Conservation (phyloP, 2,329 filamentous ascomycete species). For the Exophiala spinifera region DNA sequence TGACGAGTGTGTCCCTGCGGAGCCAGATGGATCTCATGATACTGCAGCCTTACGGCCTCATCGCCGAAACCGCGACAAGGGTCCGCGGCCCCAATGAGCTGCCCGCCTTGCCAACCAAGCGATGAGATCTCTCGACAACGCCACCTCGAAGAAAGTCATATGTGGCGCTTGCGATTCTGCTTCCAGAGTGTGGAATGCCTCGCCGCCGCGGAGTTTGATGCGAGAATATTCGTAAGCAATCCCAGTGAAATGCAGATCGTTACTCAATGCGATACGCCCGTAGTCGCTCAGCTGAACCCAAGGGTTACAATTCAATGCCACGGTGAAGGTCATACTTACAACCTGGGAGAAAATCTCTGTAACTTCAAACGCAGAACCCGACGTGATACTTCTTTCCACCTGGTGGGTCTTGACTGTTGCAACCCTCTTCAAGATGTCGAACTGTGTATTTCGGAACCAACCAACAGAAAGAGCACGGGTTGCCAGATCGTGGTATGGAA, state of each 20-base stretch:
- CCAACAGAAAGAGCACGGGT: not conserved
- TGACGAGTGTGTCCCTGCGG: not conserved
- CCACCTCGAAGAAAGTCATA: no score
- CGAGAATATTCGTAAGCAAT: conserved; percentile 1
- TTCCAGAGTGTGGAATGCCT: no score
- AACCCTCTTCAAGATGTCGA: not conserved
- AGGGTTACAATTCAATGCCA: not conserved
- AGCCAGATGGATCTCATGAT: not conserved
- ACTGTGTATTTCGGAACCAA: not conserved
- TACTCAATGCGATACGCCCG: conserved; percentile 4
- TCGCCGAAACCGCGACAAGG: not conserved
- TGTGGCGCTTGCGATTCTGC: not conserved
- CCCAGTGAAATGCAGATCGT: conserved; percentile 6
- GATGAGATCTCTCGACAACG: no score
- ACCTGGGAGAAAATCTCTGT: not conserved
- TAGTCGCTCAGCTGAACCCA: conserved; percentile 10
- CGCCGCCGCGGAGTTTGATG: no score
- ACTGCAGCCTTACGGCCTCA: not conserved
- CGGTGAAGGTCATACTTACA: not conserved
- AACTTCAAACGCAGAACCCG: not conserved
- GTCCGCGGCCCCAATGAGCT: not conserved
- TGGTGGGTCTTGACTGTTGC: not conserved
- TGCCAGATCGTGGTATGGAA: not conserved
- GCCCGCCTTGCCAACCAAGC: not conserved
- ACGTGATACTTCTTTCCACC: not conserved